A percentile compares a stretch with the other conserved stretches of the same genome.
phyloP scores from a whole-genome alignment of 495 filamentous ascomycete species.

The Haplographium delicatum region DNA sequence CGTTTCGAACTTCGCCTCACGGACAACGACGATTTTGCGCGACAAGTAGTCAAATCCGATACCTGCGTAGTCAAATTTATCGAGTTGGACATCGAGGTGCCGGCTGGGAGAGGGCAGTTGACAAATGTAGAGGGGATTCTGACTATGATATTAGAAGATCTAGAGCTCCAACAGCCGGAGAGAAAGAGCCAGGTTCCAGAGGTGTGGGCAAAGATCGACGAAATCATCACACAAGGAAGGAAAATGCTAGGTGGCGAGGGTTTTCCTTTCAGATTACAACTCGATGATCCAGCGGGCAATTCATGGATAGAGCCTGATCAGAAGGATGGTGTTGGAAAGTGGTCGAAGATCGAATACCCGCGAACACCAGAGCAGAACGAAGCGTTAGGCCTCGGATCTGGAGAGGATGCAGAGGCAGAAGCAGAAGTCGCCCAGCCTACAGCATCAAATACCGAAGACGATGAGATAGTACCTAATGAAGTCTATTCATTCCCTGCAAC shows the following conservation, averaged over 20 bases:
- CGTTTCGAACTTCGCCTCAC: conserved; percentile 72
- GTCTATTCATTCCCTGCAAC: conserved; percentile 85
- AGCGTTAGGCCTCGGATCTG: conserved; percentile 48
- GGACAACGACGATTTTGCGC: conserved; percentile 63
- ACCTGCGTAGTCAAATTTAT: conserved; percentile 73
- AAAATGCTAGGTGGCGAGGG: conserved; percentile 66
- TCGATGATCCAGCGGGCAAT: conserved; percentile 95
- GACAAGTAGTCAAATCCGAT: conserved; percentile 89
- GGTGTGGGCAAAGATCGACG: conserved; percentile 66
- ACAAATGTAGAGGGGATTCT: conserved; percentile 90
- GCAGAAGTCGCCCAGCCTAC: conserved; percentile 18
- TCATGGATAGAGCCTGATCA: conserved; percentile 90
- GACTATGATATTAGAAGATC: conserved; percentile 64
- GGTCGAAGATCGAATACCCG: conserved; percentile 72
- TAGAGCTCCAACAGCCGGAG: conserved; percentile 67
- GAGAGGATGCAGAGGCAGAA: conserved; percentile 20
- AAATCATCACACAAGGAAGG: conserved; percentile 61
- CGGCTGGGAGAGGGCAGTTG: conserved; percentile 78
- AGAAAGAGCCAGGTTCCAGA: conserved; percentile 71
- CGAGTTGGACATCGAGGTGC: conserved; percentile 86
- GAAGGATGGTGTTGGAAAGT: conserved; percentile 71
- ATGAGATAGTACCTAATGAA: conserved; percentile 81
- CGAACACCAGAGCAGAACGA: conserved; percentile 82
- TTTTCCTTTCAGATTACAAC: conserved; percentile 80
- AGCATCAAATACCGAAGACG: conserved; percentile 43